Base-by-base conservation (phyloP, 257 asterid species). In the Solanum megistacrolobum region DNA sequence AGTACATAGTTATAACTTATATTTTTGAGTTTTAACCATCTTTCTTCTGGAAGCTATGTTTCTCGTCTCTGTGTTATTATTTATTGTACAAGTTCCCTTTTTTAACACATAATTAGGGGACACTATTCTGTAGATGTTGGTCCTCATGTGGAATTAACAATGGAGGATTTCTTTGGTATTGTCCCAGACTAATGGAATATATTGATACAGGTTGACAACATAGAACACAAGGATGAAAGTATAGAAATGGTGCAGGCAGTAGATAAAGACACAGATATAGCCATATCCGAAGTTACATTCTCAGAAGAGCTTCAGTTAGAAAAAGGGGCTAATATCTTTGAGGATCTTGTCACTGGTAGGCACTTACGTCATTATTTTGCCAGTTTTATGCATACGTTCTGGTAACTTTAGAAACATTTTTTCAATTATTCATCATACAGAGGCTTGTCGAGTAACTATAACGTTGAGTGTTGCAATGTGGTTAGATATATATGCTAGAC, bases 131-230 rank as follows among this genome's bases (percentile, higher is more conserved):
- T 46, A 81, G 18, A 18, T 46, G 16, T 81, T 46, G 29, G 68
- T 81, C 68, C 85, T 79, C 32, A 20, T 79, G 85, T 43, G 85
- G 36, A 41, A 78, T 41, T 25, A 78, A 25, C 36, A 25, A 25
- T 25, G 38, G 65, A 79, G 25, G 27, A 29, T 39, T 21, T 58
- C 62, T 88, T 43, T 87, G 27, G 34, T 25, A 31, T 89, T 48
- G 48, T 25, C 72, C 85, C 23, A 86, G 52, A 74, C 68, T 88
- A 72, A 87, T 25, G 87, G 48, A 62, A 72, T 69, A 46, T 76
- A 76, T 18, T 46, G 86, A 83, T 88, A 92, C 94, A 95, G 96
- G 93, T 87, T 87, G 93, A 91, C 86, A 88, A 58, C n/a, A 86
- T 18, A 34, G 38, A 83, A 76, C 78, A 43, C 84, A 48, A 86